These are phyloP conservation scores for Huntiella moniliformis DNA, from an alignment of 2,329 filamentous ascomycete species.

Conservation along the genomic window DNA sequence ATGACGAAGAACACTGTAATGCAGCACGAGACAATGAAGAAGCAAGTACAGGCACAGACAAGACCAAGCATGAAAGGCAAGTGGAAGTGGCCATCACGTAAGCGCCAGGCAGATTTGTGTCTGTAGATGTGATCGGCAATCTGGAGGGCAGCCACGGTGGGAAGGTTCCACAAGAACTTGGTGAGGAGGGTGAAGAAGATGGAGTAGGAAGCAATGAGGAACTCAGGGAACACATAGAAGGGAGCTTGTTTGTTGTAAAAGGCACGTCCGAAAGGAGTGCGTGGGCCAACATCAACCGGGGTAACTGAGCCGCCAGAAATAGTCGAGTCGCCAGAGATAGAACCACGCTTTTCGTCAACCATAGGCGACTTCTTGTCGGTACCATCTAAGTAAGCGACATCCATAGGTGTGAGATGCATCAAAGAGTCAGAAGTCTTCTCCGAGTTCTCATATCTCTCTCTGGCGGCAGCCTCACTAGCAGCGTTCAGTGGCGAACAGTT, in stretches of 20 bases:
- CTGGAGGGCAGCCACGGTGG: conserved; percentile 29
- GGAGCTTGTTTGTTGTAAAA: conserved; percentile 32
- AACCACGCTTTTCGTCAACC: not conserved
- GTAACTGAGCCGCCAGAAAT: not conserved
- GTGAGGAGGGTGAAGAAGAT: conserved; percentile 24
- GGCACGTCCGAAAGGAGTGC: conserved; percentile 32
- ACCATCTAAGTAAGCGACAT: not conserved
- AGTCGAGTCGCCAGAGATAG: conserved; percentile 1
- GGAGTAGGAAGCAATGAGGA: conserved; percentile 31
- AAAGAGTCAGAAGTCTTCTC: conserved; percentile 2
- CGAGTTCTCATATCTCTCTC: not conserved
- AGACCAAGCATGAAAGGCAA: conserved; percentile 23
- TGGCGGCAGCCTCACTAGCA: not conserved
- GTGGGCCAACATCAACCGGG: conserved; percentile 1
- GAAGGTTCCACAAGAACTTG: conserved; percentile 28
- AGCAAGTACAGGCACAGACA: conserved; percentile 22
- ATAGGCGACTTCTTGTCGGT: not conserved
- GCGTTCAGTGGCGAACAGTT: conserved; percentile 25
- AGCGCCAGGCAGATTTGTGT: conserved; percentile 12
- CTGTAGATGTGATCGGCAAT: conserved; percentile 21
- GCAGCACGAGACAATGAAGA: conserved; percentile 25
- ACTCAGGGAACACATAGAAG: conserved; percentile 30
- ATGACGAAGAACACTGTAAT: conserved; percentile 23
- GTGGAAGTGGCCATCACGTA: conserved; percentile 15
- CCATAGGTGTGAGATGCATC: conserved; percentile 2